phyloP scores from a whole-genome alignment of 2,329 filamentous ascomycete species.

The Ophiostoma ips region DNA sequence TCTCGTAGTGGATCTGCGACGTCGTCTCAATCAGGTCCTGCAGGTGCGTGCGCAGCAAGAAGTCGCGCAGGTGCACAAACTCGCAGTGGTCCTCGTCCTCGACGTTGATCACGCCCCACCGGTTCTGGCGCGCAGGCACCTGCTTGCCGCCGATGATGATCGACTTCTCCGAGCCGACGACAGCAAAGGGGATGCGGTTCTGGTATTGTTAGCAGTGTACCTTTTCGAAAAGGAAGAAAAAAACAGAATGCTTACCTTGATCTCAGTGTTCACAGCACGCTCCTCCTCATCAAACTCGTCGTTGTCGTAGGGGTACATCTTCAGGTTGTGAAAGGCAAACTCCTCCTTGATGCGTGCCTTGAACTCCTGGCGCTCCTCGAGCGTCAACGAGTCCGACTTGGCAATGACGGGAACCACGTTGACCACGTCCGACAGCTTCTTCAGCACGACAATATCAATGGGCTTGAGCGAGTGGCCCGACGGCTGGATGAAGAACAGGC shows the following conservation, averaged over 20 bases:
- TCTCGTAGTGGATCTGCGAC: conserved; percentile 99
- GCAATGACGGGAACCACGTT: conserved; percentile 98
- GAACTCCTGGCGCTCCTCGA: conserved; percentile 91
- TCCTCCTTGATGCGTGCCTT: conserved; percentile 99
- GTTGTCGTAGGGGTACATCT: conserved; percentile 99
- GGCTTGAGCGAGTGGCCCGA: conserved; percentile 97
- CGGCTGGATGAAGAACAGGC: conserved; percentile 98
- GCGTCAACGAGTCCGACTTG: conserved; percentile 90
- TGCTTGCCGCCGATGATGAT: conserved; percentile 97
- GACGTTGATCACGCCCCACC: conserved; percentile 98
- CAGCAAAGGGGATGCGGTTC: conserved; percentile 92
- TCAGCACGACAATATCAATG: conserved; percentile 97
- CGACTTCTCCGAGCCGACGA: conserved; percentile 94
- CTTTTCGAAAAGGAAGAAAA: not conserved
- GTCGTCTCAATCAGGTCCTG: conserved; percentile 99
- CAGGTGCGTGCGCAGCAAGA: conserved; percentile 93
- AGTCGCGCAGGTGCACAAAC: conserved; percentile 96
- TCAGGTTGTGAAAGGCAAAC: conserved; percentile 98
- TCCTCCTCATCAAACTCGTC: conserved; percentile 98
- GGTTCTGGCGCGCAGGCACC: conserved; percentile 94
- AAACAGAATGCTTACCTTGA: conserved; percentile 55
- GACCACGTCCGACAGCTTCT: conserved; percentile 98
- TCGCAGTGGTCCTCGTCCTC: conserved; percentile 99
- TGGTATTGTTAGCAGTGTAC: conserved; percentile 22
- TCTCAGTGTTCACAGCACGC: conserved; percentile 80